A percentile compares a stretch with the other conserved stretches of the same genome.
Conservation (phyloP, 2,329 filamentous ascomycete genomes). For the Colletotrichum paranaense region DNA sequence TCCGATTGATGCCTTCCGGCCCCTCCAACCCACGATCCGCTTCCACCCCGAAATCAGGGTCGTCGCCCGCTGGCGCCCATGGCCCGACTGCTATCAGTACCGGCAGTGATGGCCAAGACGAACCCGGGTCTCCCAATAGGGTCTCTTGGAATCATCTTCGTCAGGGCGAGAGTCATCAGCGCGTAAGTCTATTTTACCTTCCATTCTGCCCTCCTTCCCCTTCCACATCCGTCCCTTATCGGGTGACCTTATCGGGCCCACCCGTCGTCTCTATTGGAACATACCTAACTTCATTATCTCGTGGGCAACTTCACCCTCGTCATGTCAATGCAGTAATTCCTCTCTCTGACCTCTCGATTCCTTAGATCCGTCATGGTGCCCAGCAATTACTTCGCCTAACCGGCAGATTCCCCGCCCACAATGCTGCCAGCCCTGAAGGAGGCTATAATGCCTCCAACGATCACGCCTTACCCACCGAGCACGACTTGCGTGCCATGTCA, state of each 20-base stretch:
- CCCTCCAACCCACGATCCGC: conserved; percentile 29
- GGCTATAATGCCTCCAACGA: conserved; percentile 8
- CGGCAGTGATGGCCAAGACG: conserved; percentile 14
- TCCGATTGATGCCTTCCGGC: conserved; percentile 35
- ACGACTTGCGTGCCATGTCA: conserved; percentile 27
- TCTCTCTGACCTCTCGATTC: background rate
- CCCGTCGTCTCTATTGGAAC: background rate
- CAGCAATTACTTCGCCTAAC: conserved; percentile 20
- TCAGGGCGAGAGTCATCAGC: conserved; percentile 30
- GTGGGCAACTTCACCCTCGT: background rate
- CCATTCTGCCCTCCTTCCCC: background rate
- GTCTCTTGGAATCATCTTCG: conserved; percentile 29
- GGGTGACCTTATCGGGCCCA: background rate
- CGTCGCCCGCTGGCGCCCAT: background rate
- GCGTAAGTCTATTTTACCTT: conserved; percentile 3
- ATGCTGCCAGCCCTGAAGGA: background rate
- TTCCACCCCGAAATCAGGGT: conserved; percentile 18
- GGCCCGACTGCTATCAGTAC: background rate
- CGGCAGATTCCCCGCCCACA: conserved; percentile 11
- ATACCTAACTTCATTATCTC: background rate
- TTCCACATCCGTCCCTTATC: background rate
- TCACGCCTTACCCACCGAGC: conserved; percentile 6
- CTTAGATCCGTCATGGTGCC: conserved; percentile 25
- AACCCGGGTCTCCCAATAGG: background rate
- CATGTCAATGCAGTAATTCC: background rate